Percentiles rank a stretch among this genome's conserved stretches.
Evolutionary conservation across 495 filamentous ascomycete genomes (phyloP).

Genomic region (Chaetomium tenue): DNA sequence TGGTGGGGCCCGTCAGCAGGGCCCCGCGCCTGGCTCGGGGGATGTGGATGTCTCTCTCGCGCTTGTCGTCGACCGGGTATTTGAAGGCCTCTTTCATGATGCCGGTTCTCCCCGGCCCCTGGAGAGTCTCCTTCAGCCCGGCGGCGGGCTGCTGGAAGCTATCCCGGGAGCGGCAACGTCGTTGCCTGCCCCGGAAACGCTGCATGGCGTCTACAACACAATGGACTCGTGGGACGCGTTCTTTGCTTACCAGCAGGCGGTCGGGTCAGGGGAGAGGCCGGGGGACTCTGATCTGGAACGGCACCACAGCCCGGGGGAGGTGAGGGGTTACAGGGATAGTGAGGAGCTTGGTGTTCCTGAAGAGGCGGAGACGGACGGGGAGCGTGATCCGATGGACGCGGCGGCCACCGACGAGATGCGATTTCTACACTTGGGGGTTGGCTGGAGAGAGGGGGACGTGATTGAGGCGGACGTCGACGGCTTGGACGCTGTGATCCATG

Average conservation of each 20-base stretch:
- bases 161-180: background rate
- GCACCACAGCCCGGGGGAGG: background rate
- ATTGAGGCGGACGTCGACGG: background rate
- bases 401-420: background rate
- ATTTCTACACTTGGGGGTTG: background rate
- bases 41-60: background rate
- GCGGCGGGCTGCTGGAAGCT: background rate
- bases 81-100: background rate
- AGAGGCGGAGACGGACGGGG: background rate
- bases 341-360: too few species aligned
- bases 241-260: slow-evolving; percentile 10
- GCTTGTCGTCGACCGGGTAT: background rate
- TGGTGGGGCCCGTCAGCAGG: background rate
- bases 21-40: background rate
- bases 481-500: background rate
- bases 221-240: slow-evolving; percentile 4
- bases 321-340: too few species aligned
- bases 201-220: background rate
- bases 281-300: background rate
- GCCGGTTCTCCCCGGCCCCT: background rate
- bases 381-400: too few species aligned
- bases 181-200: background rate
- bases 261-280: background rate
- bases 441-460: background rate
- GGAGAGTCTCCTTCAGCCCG: background rate